Conservation (phyloP, 2,329 filamentous ascomycete species). For the Tricladium varicosporioides region DNA sequence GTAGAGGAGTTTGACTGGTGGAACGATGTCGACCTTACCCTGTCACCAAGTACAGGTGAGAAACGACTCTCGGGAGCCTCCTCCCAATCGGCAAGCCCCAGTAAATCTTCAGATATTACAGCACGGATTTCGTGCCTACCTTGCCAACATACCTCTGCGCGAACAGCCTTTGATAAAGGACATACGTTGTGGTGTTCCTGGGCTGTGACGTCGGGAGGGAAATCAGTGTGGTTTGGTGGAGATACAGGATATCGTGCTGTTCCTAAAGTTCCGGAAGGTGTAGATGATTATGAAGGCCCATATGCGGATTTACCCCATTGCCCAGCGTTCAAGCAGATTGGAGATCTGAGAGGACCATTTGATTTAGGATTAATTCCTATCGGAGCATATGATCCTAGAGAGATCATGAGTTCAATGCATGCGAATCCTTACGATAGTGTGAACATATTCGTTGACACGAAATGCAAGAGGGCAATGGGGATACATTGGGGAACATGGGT, state of each 20-base stretch:
- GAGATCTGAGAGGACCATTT: slow-evolving; percentile 76
- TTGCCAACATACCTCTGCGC: slow-evolving; percentile 75
- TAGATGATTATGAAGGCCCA: slow-evolving; percentile 69
- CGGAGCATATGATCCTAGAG: slow-evolving; percentile 74
- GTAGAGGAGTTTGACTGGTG: slow-evolving; percentile 94
- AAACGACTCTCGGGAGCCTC: slow-evolving; percentile 25
- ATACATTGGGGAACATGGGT: slow-evolving; percentile 95
- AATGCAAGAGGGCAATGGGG: slow-evolving; percentile 71
- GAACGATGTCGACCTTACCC: slow-evolving; percentile 71
- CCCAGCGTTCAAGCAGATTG: slow-evolving; percentile 83
- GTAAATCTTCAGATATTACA: slow-evolving; percentile 51
- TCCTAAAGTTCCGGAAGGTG: slow-evolving; percentile 53
- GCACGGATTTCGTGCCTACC: slow-evolving; percentile 76
- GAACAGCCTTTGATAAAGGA: slow-evolving; percentile 62
- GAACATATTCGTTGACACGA: slow-evolving; percentile 82
- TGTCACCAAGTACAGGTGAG: slow-evolving; percentile 43
- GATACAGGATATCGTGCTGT: slow-evolving; percentile 88
- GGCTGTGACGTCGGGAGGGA: slow-evolving; percentile 69
- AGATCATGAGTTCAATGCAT: slow-evolving; percentile 75
- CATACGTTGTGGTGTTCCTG: slow-evolving; percentile 85
- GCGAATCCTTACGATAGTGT: slow-evolving; percentile 82
- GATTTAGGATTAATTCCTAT: slow-evolving; percentile 91
- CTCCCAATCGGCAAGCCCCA: slow-evolving; percentile 20
- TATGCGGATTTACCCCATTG: slow-evolving; percentile 70
- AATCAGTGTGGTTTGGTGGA: slow-evolving; percentile 82